Evolutionary conservation across 179 eudicot genomes (phyloP).

Genomic region (Patellifolia procumbens): DNA sequence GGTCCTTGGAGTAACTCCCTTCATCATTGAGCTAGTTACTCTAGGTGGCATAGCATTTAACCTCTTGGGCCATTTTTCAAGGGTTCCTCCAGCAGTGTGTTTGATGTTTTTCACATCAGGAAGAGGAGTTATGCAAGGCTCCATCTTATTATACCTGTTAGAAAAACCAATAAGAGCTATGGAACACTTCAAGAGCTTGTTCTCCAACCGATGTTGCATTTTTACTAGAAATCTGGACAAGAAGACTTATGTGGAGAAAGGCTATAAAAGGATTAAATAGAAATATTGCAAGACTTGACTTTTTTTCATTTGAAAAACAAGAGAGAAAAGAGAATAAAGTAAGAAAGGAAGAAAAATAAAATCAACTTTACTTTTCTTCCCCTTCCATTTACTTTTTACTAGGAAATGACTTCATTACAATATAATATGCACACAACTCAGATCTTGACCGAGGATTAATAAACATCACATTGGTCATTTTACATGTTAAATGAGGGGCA

Average conservation of each 20-base stretch:
- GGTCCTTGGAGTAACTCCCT: conserved; percentile 27
- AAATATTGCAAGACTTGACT: background rate
- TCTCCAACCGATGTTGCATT: background rate
- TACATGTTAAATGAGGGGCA: too few species aligned
- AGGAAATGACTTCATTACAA: too few species aligned
- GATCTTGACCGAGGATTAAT: too few species aligned
- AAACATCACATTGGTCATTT: too few species aligned
- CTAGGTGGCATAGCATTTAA: conserved; percentile 53
- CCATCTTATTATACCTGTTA: conserved; percentile 57
- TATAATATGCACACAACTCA: too few species aligned
- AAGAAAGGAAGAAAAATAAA: background rate
- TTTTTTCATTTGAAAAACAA: too few species aligned
- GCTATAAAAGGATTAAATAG: background rate
- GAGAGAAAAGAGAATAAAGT: background rate
- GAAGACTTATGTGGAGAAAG: background rate
- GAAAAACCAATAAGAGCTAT: background rate
- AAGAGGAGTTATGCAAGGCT: conserved; percentile 57
- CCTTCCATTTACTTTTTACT: too few species aligned
- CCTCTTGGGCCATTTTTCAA: conserved; percentile 65
- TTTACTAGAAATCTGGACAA: background rate
- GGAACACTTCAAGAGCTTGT: background rate
- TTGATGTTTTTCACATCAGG: conserved; percentile 40
- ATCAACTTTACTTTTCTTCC: too few species aligned
- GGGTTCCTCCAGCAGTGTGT: conserved; percentile 50
- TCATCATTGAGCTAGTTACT: conserved; percentile 24